Conservation (phyloP, 495 filamentous ascomycete genomes). For the Cercophora newfieldiana region DNA sequence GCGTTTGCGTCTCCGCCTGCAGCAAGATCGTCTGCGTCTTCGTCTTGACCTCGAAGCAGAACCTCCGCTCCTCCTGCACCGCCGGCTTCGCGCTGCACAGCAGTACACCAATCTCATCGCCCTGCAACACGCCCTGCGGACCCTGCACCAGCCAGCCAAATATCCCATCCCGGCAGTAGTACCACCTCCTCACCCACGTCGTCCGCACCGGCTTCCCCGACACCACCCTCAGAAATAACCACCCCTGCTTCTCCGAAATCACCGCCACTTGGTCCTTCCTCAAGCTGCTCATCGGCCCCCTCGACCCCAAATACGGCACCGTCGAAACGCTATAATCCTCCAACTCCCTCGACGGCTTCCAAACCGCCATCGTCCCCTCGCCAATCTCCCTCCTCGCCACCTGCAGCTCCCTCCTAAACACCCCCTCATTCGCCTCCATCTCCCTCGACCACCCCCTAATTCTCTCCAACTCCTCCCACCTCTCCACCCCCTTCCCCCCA, state of each 20-base stretch:
- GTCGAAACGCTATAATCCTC: constrained; percentile 90
- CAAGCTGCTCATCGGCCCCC: constrained; percentile 58
- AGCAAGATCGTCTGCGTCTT: constrained; percentile 88
- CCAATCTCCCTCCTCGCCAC: constrained; percentile 80
- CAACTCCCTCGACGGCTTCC: constrained; percentile 81
- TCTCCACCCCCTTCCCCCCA: constrained; percentile 46
- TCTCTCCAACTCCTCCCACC: constrained; percentile 81
- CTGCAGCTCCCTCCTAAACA: constrained; percentile 77
- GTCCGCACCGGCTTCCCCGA: constrained; percentile 87
- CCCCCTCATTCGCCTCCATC: constrained; percentile 79
- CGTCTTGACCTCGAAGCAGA: constrained; percentile 98
- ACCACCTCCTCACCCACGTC: constrained; percentile 88
- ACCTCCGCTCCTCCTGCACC: constrained; percentile 87
- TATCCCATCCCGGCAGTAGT: constrained; percentile 90
- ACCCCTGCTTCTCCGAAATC: constrained; percentile 83
- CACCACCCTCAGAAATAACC: constrained; percentile 80
- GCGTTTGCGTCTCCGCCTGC: constrained; percentile 88
- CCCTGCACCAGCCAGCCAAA: constrained; percentile 96
- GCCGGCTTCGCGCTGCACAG: constrained; percentile 90
- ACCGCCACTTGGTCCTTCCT: constrained; percentile 47
- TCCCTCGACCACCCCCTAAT: constrained; percentile 89
- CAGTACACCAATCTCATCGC: constrained; percentile 91
- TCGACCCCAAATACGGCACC: constrained; percentile 77
- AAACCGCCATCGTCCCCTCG: constrained; percentile 67
- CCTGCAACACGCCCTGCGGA: constrained; percentile 84